phyloP scores from a whole-genome alignment of 495 filamentous ascomycete species.

The Hypoxylon crocopeplum region DNA sequence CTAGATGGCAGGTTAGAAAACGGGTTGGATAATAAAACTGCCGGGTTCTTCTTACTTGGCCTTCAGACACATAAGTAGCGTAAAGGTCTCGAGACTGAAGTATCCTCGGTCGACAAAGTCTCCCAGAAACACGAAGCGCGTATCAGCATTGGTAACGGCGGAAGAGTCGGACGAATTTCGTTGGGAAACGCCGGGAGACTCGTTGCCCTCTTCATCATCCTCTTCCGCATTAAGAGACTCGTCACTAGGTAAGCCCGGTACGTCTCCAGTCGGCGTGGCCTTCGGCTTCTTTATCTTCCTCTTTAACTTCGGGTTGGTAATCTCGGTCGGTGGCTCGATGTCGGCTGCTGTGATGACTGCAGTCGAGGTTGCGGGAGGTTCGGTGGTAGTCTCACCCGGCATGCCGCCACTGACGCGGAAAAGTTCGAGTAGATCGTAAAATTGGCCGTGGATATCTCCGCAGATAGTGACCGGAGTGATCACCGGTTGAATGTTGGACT shows the following conservation, averaged over 20 bases:
- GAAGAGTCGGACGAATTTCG: conserved; percentile 50
- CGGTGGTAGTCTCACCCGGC: conserved; percentile 76
- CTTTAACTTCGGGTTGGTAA: conserved; percentile 81
- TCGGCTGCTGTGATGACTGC: conserved; percentile 81
- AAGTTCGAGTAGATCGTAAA: conserved; percentile 96
- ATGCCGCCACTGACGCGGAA: conserved; percentile 96
- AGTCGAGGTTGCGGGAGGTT: conserved; percentile 66
- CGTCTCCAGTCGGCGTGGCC: conserved; percentile 29
- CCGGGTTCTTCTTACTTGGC: conserved; percentile 73
- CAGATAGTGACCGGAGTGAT: conserved; percentile 96
- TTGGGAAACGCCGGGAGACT: conserved; percentile 44
- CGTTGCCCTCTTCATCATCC: conserved; percentile 58
- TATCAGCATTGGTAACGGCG: conserved; percentile 65
- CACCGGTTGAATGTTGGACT: conserved; percentile 98
- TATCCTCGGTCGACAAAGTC: conserved; percentile 98
- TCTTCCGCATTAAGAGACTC: conserved; percentile 54
- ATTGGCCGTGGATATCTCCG: conserved; percentile 98
- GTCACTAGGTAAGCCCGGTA: conserved; percentile 38
- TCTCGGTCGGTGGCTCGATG: conserved; percentile 84
- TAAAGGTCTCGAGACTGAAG: conserved; percentile 97
- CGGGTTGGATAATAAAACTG: neutral
- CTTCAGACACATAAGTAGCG: conserved; percentile 92
- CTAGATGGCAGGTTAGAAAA: conserved; percentile 54
- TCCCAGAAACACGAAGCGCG: conserved; percentile 94
- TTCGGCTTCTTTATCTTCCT: conserved; percentile 73